Evolutionary conservation across 1,284 basidiomycete genomes (phyloP).

Genomic region (Retiboletus fuscus): DNA sequence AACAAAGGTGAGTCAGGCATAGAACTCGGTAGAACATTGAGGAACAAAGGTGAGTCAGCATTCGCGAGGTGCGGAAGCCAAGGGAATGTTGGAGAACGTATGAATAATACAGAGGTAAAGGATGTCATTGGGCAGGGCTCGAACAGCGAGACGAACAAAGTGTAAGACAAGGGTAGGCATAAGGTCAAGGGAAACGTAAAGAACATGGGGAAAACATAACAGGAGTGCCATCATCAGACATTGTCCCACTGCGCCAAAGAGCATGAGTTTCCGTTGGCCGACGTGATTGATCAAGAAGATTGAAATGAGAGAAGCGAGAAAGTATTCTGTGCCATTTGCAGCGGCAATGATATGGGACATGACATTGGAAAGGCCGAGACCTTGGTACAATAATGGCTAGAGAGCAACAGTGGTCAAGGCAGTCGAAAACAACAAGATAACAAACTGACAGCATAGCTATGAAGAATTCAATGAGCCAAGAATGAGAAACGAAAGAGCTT

Average conservation of each 20-base stretch:
- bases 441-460: slow-evolving; percentile 51
- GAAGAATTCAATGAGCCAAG: slow-evolving; percentile 11
- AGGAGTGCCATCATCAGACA: slow-evolving; percentile 52
- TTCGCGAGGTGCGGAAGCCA: too few relatives aligned
- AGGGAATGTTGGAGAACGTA: too few relatives aligned
- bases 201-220: too few relatives aligned
- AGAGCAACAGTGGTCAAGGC: slow-evolving; percentile 15
- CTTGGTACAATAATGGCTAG: slow-evolving; percentile 69
- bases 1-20: too few relatives aligned
- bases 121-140: too few relatives aligned
- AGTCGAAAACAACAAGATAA: neutral
- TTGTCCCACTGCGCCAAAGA: slow-evolving; percentile 52
- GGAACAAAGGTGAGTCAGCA: too few relatives aligned
- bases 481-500: neutral
- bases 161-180: too few relatives aligned
- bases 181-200: too few relatives aligned
- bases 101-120: too few relatives aligned
- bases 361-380: slow-evolving; percentile 68
- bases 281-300: slow-evolving; percentile 51
- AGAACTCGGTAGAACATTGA: too few relatives aligned
- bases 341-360: slow-evolving; percentile 76
- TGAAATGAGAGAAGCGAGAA: slow-evolving; percentile 48
- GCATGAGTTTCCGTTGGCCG: slow-evolving; percentile 54
- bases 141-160: too few relatives aligned
- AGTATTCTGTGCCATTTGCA: slow-evolving; percentile 72